Base-by-base conservation (phyloP, 2,329 filamentous ascomycete species). In the Colletotrichum somersetense region DNA sequence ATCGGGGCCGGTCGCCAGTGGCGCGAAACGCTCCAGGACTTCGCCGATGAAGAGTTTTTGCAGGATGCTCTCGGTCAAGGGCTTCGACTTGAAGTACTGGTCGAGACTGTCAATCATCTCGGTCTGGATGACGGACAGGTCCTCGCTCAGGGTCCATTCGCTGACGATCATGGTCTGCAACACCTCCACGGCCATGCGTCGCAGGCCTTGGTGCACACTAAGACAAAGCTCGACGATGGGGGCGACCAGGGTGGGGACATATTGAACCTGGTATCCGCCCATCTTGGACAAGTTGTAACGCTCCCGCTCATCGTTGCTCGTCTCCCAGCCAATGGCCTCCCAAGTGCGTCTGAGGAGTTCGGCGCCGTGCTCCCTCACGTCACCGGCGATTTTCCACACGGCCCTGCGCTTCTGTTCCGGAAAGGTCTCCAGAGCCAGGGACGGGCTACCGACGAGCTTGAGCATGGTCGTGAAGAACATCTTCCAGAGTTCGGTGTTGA, bases 361-460 rank as follows among this genome's bases (percentile, higher is more conserved):
- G 5, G 96, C 96, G 20, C 97, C 96, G 75, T 94, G 89, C 80
- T 98, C 95, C 67, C 96, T 89, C 62, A 99, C 94, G 82, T 99
- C 97, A 7, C 96, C 96, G 5, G 96, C 96, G 79, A 99, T 98
- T 84, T 98, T 99, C 96, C 97, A 99, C 1, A 98, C 96, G 0
- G 96, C 96, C 67, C 96, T 88, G 57, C 96, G 88, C 83, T 98
- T 99, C 83, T 99, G 96, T 80, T 99, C 97, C 0, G 96, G 95
- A 79, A 98, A 98, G 0, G 95, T 97, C 80, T 99, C 96, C 48
- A 99, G 88, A 0, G 96, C 95, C 26, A 99, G 87, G 0, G 92
- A 93, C 46, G 95, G 91, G 77, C 95, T 98, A 6, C 94, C 93
- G 3, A 99, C 94, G 3, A 98, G 91, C 78, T 93, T 95, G 38